Evolutionary conservation across 1,284 basidiomycete species (phyloP).

Genomic region (Irpex sp.): DNA sequence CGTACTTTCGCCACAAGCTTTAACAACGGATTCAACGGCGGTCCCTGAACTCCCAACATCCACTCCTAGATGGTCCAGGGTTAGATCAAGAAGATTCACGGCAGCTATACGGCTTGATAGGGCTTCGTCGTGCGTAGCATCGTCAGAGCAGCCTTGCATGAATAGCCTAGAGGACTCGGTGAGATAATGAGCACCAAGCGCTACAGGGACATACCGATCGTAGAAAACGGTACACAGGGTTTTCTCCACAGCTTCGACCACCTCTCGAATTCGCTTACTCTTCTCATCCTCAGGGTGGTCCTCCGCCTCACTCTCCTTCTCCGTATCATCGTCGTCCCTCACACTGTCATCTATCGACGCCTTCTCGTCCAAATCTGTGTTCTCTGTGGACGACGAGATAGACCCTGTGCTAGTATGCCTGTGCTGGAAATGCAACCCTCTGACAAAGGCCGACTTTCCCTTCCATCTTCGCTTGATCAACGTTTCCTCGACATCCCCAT

Average conservation of each 20-base stretch:
- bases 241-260: slow-evolving; percentile 69
- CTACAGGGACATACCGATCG: slow-evolving; percentile 27
- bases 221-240: slow-evolving; percentile 66
- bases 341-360: slow-evolving; percentile 26
- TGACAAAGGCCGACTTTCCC: slow-evolving; percentile 9
- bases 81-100: slow-evolving; percentile 83
- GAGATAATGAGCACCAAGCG: background rate
- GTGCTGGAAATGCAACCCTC: slow-evolving; percentile 10
- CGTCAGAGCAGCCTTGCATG: slow-evolving; percentile 64
- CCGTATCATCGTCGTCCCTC: slow-evolving; percentile 19
- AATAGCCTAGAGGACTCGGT: slow-evolving; percentile 42
- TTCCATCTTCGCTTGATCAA: slow-evolving; percentile 29
- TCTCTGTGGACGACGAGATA: slow-evolving; percentile 11
- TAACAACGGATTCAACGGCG: slow-evolving; percentile 63
- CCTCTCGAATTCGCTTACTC: slow-evolving; percentile 43
- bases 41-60: slow-evolving; percentile 48
- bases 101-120: slow-evolving; percentile 85
- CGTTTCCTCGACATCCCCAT: slow-evolving; percentile 53
- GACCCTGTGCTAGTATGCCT: slow-evolving; percentile 2
- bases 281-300: slow-evolving; percentile 18
- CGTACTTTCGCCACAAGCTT: slow-evolving; percentile 73
- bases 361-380: slow-evolving; percentile 18
- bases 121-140: slow-evolving; percentile 82
- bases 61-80: slow-evolving; percentile 83
- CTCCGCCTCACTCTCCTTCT: slow-evolving; percentile 23